Evolutionary conservation across 2,329 filamentous ascomycete genomes (phyloP).

Genomic region (Pseudomassariella vexata): DNA sequence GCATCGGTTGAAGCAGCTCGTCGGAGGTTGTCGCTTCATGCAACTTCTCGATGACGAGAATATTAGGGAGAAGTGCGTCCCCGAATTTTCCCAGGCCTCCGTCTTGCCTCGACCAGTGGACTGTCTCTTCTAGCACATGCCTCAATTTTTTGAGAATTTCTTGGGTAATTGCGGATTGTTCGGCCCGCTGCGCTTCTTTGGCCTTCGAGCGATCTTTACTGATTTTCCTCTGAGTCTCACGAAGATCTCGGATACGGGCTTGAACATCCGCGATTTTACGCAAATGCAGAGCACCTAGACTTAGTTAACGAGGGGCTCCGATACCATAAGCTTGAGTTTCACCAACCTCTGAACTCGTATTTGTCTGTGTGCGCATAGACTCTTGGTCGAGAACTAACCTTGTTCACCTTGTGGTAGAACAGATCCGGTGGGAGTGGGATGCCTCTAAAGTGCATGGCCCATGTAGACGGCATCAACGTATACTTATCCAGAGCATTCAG

Average conservation of each 20-base stretch:
- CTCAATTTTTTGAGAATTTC: conserved; percentile 10
- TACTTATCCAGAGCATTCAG: conserved; percentile 21
- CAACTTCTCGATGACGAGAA: conserved; percentile 15
- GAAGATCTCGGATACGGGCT: conserved; percentile 17
- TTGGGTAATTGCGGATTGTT: too few relatives aligned
- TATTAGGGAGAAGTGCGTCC: conserved; percentile 14
- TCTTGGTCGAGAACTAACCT: conserved; percentile 17
- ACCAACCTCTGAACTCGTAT: conserved; percentile 23
- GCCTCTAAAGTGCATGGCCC: conserved; percentile 24
- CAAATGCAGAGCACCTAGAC: conserved; percentile 17
- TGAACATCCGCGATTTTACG: conserved; percentile 20
- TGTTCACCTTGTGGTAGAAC: conserved; percentile 20
- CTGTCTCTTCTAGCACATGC: conserved; percentile 13
- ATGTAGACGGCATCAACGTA: conserved; percentile 23
- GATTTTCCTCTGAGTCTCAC: too few relatives aligned
- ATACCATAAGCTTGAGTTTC: too few relatives aligned
- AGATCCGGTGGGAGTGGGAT: conserved; percentile 22
- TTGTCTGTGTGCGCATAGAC: conserved; percentile 21
- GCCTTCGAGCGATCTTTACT: too few relatives aligned
- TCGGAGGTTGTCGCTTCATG: conserved; percentile 9
- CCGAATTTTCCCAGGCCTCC: conserved; percentile 14
- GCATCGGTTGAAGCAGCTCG: conserved; percentile 15
- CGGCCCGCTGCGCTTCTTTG: too few relatives aligned
- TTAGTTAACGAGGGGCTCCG: conserved; percentile 4
- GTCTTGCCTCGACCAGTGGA: conserved; percentile 21